A percentile compares a stretch with the other conserved stretches of the same genome.
Evolutionary conservation across 2,329 filamentous ascomycete species (phyloP).

Genomic region (Teratosphaeria pseudoeucalypti): DNA sequence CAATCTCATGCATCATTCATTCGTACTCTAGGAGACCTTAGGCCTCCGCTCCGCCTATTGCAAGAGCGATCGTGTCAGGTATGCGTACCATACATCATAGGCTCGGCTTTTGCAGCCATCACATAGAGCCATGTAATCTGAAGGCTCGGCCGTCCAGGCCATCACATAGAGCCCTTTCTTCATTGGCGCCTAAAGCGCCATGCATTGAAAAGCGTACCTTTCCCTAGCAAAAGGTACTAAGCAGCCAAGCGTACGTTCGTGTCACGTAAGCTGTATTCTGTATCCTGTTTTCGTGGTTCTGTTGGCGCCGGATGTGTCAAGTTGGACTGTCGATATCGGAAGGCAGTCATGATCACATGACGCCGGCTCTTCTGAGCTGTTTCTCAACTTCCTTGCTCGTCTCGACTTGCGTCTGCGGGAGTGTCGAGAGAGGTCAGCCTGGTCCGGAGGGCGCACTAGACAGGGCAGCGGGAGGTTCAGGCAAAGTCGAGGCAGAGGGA

Average conservation of each 20-base stretch:
- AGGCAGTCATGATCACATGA: slow-evolving; percentile 5
- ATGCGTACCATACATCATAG: slow-evolving; percentile 4
- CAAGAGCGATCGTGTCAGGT: slow-evolving; percentile 10
- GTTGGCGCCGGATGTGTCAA: not conserved
- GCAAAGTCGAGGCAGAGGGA: not conserved
- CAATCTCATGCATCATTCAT: slow-evolving; percentile 4
- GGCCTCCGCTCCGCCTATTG: slow-evolving; percentile 21
- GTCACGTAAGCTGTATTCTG: not conserved
- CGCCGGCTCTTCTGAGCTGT: slow-evolving; percentile 17
- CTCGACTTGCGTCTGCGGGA: slow-evolving; percentile 14
- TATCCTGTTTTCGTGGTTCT: not conserved
- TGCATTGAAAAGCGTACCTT: slow-evolving; percentile 21
- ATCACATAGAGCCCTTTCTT: not conserved
- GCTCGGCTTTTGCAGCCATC: not conserved
- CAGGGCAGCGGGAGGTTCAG: not conserved
- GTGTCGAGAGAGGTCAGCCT: not conserved
- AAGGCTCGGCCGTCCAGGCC: not conserved
- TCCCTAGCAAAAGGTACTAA: slow-evolving; percentile 20
- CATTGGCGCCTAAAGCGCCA: slow-evolving; percentile 13
- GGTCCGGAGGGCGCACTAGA: not conserved
- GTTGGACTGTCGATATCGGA: not conserved
- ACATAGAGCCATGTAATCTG: not conserved
- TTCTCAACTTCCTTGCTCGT: slow-evolving; percentile 19
- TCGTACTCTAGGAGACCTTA: slow-evolving; percentile 17
- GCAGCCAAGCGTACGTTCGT: slow-evolving; percentile 13